phyloP scores from a whole-genome alignment of 2,329 filamentous ascomycete species.

The Sphaceloma murrayae region DNA sequence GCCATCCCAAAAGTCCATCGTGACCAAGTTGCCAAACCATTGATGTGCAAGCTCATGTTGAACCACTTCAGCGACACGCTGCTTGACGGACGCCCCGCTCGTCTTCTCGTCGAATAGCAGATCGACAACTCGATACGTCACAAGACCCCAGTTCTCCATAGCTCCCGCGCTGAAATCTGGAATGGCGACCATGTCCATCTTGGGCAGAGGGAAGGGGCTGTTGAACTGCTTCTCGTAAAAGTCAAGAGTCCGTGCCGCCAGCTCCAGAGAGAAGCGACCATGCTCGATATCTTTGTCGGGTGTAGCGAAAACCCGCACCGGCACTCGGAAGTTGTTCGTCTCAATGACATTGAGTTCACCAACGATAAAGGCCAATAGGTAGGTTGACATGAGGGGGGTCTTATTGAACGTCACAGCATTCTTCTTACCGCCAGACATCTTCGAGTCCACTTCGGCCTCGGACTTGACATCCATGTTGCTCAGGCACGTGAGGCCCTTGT shows the following conservation, averaged over 20 bases:
- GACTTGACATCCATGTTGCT: slow-evolving; percentile 94
- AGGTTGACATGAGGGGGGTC: slow-evolving; percentile 91
- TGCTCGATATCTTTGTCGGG: slow-evolving; percentile 84
- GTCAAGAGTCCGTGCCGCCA: slow-evolving; percentile 78
- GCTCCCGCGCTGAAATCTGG: slow-evolving; percentile 92
- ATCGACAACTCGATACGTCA: slow-evolving; percentile 90
- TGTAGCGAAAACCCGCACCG: slow-evolving; percentile 88
- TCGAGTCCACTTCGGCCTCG: slow-evolving; percentile 62
- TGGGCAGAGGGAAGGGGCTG: slow-evolving; percentile 74
- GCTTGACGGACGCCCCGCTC: slow-evolving; percentile 78
- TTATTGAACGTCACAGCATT: slow-evolving; percentile 89
- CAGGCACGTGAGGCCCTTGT: slow-evolving; percentile 81
- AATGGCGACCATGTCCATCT: slow-evolving; percentile 95
- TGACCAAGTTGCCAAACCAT: slow-evolving; percentile 95
- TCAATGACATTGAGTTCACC: slow-evolving; percentile 92
- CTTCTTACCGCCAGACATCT: slow-evolving; percentile 53
- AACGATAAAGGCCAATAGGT: slow-evolving; percentile 86
- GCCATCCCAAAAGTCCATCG: slow-evolving; percentile 69
- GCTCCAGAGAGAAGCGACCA: slow-evolving; percentile 78
- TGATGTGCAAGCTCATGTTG: slow-evolving; percentile 96
- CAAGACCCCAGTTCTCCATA: slow-evolving; percentile 97
- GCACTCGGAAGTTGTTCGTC: slow-evolving; percentile 81
- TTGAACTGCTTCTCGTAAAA: slow-evolving; percentile 96
- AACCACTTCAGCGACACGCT: slow-evolving; percentile 88
- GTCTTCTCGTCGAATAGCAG: slow-evolving; percentile 85